These are phyloP conservation scores for Neoboletus brunneissimus DNA, from an alignment of 768 basidiomycete genomes.

Conservation along the genomic window DNA sequence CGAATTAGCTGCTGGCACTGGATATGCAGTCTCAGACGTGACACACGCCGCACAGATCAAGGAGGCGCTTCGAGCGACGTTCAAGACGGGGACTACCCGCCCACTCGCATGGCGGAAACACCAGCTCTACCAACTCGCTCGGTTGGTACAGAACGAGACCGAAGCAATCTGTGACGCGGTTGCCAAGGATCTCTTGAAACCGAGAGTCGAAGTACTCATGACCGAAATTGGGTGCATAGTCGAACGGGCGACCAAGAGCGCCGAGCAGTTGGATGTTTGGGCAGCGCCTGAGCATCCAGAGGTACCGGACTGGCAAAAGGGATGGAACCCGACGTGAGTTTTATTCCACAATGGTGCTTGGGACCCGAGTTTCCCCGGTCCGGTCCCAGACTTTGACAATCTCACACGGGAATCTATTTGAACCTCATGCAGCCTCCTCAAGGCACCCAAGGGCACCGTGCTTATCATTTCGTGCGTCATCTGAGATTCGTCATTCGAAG, in stretches of 20 bases:
- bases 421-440: constrained; percentile 36
- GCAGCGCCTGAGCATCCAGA: constrained; percentile 40
- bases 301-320: constrained; percentile 40
- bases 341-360: too few species aligned
- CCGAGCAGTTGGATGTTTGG: constrained; percentile 59
- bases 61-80: constrained; percentile 42
- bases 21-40: neutral
- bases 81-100: constrained; percentile 48
- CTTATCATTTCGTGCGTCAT: constrained; percentile 55
- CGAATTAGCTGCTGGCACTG: neutral
- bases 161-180: constrained; percentile 47
- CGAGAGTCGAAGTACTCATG: constrained; percentile 34
- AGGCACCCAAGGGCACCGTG: constrained; percentile 58
- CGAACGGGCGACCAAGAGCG: constrained; percentile 41
- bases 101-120: constrained; percentile 58
- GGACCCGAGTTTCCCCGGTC: neutral
- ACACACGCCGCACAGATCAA: constrained; percentile 28
- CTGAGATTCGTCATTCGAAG: neutral
- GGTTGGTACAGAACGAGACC: constrained; percentile 59
- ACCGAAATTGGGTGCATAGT: constrained; percentile 47
- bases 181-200: constrained; percentile 49
- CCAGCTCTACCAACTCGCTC: constrained; percentile 63
- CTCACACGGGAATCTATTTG: neutral
- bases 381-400: neutral
- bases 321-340: constrained; percentile 48